Conservation (phyloP, 73 alveolate genomes). For the Stentor coeruleus region DNA sequence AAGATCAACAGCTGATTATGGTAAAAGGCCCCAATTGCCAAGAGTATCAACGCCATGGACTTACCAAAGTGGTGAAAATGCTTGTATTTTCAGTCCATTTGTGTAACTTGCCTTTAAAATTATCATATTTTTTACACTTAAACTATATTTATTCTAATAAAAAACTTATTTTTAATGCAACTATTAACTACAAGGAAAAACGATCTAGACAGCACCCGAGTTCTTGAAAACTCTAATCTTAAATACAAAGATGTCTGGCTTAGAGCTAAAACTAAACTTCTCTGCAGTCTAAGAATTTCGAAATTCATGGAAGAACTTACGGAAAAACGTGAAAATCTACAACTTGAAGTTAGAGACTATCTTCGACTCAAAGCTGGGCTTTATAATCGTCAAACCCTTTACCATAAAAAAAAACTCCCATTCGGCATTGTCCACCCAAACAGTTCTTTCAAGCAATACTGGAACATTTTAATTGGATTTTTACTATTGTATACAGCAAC, state of each 20-base stretch:
- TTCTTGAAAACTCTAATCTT: neutral
- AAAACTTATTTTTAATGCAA: too few relatives aligned
- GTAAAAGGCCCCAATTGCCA: neutral
- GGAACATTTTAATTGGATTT: neutral
- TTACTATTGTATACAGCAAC: conserved; percentile 6
- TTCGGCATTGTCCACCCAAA: neutral
- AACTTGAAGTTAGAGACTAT: too few relatives aligned
- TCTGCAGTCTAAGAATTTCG: conserved; percentile 1
- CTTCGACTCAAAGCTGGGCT: neutral
- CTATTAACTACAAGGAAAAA: too few relatives aligned
- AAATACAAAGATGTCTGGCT: conserved; percentile 13
- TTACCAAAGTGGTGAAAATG: too few relatives aligned
- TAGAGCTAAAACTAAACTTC: neutral
- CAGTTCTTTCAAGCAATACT: neutral
- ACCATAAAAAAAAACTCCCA: neutral
- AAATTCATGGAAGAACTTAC: conserved; percentile 1
- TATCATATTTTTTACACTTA: too few relatives aligned
- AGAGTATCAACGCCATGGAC: neutral
- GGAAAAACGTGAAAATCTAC: too few relatives aligned
- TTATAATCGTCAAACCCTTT: neutral
- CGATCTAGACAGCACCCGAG: neutral
- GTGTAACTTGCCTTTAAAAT: too few relatives aligned
- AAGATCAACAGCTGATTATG: neutral
- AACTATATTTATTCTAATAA: too few relatives aligned
- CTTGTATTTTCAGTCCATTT: too few relatives aligned